Evolutionary conservation across 495 filamentous ascomycete species (phyloP).

Genomic region (Hypoxylon lienhwacheense): DNA sequence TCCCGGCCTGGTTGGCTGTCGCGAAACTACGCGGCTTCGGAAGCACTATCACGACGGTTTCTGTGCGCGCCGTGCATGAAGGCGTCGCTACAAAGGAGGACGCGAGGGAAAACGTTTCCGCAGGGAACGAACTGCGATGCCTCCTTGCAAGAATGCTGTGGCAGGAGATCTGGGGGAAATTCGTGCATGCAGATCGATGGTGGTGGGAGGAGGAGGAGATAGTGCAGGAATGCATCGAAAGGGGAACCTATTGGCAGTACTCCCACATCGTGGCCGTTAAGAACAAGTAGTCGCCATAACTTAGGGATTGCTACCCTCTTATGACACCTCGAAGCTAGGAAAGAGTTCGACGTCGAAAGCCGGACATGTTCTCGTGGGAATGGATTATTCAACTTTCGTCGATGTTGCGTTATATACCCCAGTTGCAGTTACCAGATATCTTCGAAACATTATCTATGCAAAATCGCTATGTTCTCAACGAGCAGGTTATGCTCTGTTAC

Average conservation of each 20-base stretch:
- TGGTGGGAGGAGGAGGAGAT: conserved; percentile 56
- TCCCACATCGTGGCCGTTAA: conserved; percentile 51
- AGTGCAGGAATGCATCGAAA: conserved; percentile 49
- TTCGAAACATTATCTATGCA: too few species aligned
- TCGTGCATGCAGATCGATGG: conserved; percentile 47
- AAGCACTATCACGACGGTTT: conserved; percentile 40
- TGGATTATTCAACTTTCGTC: too few species aligned
- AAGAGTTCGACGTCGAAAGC: neutral
- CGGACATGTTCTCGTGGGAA: too few species aligned
- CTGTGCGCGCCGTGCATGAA: conserved; percentile 40
- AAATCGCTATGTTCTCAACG: too few species aligned
- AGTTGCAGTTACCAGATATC: too few species aligned
- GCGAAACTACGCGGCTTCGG: conserved; percentile 41
- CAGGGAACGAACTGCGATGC: conserved; percentile 42
- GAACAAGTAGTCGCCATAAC: conserved; percentile 8
- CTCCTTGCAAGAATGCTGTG: conserved; percentile 46
- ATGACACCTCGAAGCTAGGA: neutral
- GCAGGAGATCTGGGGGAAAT: conserved; percentile 52
- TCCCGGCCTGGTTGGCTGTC: conserved; percentile 49
- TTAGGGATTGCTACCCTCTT: neutral
- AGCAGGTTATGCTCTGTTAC: too few species aligned
- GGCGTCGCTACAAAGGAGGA: conserved; percentile 8
- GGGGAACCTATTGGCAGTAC: conserved; percentile 53
- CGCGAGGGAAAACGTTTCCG: conserved; percentile 12
- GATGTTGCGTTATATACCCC: too few species aligned